phyloP scores from a whole-genome alignment of 2,329 filamentous ascomycete species.

The Escovopsis sp. region DNA sequence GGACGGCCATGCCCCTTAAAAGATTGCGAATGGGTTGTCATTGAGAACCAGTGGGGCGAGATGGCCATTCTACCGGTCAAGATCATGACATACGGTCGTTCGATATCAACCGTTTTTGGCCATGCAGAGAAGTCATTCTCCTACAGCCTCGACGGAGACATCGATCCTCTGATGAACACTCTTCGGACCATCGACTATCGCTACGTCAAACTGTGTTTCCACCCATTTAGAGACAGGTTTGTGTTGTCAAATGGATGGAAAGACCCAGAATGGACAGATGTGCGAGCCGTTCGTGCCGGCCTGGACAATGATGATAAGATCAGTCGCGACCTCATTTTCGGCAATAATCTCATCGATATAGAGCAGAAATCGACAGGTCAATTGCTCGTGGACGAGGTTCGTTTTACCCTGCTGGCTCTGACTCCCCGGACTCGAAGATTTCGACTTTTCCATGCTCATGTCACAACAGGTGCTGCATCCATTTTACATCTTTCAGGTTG shows the following conservation, averaged over 20 bases:
- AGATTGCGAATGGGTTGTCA: constrained; percentile 78
- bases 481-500: constrained; percentile 96
- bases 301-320: constrained; percentile 82
- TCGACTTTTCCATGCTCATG: background rate
- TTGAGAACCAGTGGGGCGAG: constrained; percentile 97
- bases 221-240: constrained; percentile 81
- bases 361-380: constrained; percentile 74
- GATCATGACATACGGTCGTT: constrained; percentile 35
- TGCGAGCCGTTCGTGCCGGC: constrained; percentile 59
- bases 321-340: constrained; percentile 73
- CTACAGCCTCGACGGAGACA: constrained; percentile 42
- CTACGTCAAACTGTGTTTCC: constrained; percentile 85
- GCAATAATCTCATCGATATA: constrained; percentile 81
- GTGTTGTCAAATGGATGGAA: constrained; percentile 82
- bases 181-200: constrained; percentile 78
- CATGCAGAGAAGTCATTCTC: constrained; percentile 43
- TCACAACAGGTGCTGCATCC: constrained; percentile 68
- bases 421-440: background rate
- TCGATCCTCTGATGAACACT: constrained; percentile 59
- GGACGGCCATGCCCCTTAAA: constrained; percentile 55
- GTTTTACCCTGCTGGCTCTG: constrained; percentile 1
- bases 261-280: constrained; percentile 74
- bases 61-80: constrained; percentile 62
- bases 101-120: constrained; percentile 52
- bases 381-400: constrained; percentile 75